Base-by-base conservation (phyloP, 1,284 basidiomycete genomes). In the Fistulinella cinereoalba region DNA sequence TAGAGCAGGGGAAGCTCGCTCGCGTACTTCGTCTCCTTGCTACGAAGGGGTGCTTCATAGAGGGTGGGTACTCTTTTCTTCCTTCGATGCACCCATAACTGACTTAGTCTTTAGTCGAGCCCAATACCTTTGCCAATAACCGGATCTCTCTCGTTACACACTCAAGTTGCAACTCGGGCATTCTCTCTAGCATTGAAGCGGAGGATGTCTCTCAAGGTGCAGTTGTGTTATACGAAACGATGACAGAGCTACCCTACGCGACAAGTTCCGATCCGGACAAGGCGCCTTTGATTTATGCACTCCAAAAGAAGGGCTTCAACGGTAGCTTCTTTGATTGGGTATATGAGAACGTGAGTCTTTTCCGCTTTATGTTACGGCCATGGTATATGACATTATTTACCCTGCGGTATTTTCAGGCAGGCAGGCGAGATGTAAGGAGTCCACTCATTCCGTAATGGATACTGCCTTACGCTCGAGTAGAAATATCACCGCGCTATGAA, bases 1-100 rank as follows among this genome's bases (percentile, higher is more conserved):
- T 67, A 23, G 65, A 67, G 38, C 52, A 46, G 28, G 56, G 46
- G 4, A 67, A 65, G 28, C 55, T 66, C n/a, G 38, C 49, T 39
- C 59, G 69, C 6, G 41, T 66, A 10, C 58, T 69, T 36, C 68
- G 69, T 31, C 41, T 61, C 8, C 60, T 69, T 16, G 60, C 60
- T 1, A 56, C 57, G 6, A 60, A 67, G 41, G 64, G 67, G 19
- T 62, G 65, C 43, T 69, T 69, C 40, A 50, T 38, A 4, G 69
- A 71, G 54, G 57, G 66, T 54, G 37, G 19, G 25, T 4, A 2
- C 12, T 16, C 11, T 19, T 19, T 24, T 15, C 6, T 24, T 7
- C 16, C 2, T 5, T n/a, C 27, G 7, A 21, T 18, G 15, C 28
- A 8, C 1, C 8, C n/a, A 1, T 15, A n/a, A 37, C n/a, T 15